Evolutionary conservation across 2,329 filamentous ascomycete species (phyloP).

Genomic region (Colletotrichum camelliae): DNA sequence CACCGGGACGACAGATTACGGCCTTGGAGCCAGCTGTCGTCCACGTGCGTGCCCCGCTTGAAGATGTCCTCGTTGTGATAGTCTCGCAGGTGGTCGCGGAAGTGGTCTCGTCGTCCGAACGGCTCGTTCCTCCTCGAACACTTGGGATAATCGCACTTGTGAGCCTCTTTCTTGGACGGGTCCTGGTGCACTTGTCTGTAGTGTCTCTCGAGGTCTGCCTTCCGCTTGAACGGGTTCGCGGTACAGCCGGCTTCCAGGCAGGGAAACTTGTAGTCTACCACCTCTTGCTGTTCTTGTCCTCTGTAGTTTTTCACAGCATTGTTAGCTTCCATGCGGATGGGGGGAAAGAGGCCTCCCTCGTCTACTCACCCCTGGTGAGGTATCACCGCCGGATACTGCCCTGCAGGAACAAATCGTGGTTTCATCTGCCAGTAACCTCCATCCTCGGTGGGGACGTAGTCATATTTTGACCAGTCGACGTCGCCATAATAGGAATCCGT

Average conservation of each 20-base stretch:
- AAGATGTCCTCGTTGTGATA: slow-evolving; percentile 61
- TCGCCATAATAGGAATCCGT: slow-evolving; percentile 5
- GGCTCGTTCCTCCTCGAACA: slow-evolving; percentile 51
- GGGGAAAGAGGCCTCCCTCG: neutral
- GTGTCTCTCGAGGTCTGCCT: slow-evolving; percentile 61
- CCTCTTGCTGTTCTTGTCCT: slow-evolving; percentile 17
- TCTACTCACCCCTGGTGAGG: slow-evolving; percentile 19
- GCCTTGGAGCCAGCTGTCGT: slow-evolving; percentile 42
- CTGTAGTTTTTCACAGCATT: neutral
- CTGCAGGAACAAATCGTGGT: slow-evolving; percentile 18
- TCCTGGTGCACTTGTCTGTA: slow-evolving; percentile 53
- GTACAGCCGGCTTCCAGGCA: slow-evolving; percentile 48
- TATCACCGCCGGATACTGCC: slow-evolving; percentile 15
- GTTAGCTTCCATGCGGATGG: neutral
- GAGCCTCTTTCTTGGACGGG: slow-evolving; percentile 45
- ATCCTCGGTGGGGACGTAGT: slow-evolving; percentile 21
- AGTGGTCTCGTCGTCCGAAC: slow-evolving; percentile 62
- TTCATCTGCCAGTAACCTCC: slow-evolving; percentile 23
- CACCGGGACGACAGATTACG: slow-evolving; percentile 46
- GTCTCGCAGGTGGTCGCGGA: slow-evolving; percentile 60
- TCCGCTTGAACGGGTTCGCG: slow-evolving; percentile 52
- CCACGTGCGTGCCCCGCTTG: slow-evolving; percentile 44
- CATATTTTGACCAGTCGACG: slow-evolving; percentile 20
- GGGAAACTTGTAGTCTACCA: slow-evolving; percentile 18
- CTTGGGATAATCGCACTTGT: slow-evolving; percentile 56